Percentiles rank a stretch among this genome's conserved stretches.
Evolutionary conservation across 805 yeast species (phyloP).

Genomic region (Kodamaea hsintzibuensis): DNA sequence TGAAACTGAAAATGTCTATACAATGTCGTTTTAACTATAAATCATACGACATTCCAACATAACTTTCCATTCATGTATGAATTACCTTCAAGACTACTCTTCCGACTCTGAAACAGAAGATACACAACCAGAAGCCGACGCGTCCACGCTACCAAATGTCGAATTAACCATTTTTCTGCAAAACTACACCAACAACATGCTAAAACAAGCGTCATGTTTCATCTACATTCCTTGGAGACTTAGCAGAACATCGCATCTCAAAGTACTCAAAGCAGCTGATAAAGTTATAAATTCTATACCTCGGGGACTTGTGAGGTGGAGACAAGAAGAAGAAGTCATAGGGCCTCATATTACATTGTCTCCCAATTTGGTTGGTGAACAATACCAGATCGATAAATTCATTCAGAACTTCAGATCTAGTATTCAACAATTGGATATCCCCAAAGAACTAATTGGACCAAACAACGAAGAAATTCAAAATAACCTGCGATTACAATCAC

Average conservation of each 20-base stretch:
- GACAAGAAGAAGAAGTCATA: background rate
- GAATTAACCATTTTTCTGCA: conserved; percentile 13
- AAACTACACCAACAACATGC: conserved; percentile 20
- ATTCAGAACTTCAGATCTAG: conserved; percentile 10
- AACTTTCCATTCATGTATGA: background rate
- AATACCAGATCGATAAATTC: conserved; percentile 10
- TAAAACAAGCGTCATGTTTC: conserved; percentile 13
- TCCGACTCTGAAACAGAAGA: conserved; percentile 16
- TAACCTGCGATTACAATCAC: background rate
- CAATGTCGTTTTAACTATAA: background rate
- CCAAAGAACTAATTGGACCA: conserved; percentile 1
- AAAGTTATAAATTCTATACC: background rate
- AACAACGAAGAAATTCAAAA: conserved; percentile 4
- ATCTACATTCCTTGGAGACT: conserved; percentile 21
- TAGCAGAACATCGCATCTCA: conserved; percentile 8
- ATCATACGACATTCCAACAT: background rate
- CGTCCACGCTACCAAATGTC: background rate
- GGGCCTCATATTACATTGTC: conserved; percentile 19
- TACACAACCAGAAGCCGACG: background rate
- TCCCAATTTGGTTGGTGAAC: conserved; percentile 16
- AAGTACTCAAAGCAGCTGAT: conserved; percentile 6
- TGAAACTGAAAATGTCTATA: background rate
- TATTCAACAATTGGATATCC: conserved; percentile 1
- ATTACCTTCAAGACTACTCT: conserved; percentile 15
- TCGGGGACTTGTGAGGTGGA: background rate